phyloP scores from a whole-genome alignment of 2,329 filamentous ascomycete species.

The Scopulariopsis brevicaulis region DNA sequence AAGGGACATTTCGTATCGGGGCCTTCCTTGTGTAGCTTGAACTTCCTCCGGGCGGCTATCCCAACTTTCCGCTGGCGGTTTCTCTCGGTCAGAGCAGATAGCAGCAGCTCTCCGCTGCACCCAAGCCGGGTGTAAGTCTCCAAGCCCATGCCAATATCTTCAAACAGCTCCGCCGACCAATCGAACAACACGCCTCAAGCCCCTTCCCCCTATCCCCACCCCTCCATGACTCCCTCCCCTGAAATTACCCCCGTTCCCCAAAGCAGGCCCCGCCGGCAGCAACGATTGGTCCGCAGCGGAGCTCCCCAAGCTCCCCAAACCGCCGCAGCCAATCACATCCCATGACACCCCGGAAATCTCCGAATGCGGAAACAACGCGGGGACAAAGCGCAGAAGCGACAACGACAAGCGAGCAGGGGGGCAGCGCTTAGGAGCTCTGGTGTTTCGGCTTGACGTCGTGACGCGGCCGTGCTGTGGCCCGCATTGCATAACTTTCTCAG shows the following conservation, averaged over 20 bases:
- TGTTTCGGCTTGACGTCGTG: background rate
- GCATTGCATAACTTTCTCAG: background rate
- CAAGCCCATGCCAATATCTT: too few species aligned
- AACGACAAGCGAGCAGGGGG: background rate
- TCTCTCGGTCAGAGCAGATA: too few species aligned
- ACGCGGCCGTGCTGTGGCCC: background rate
- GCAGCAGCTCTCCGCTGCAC: too few species aligned
- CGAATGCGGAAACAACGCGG: background rate
- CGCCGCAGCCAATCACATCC: background rate
- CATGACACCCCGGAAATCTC: background rate
- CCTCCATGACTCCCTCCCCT: background rate
- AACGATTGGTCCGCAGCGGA: background rate
- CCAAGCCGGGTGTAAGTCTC: too few species aligned
- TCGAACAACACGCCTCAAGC: background rate
- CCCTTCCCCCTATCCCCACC: background rate
- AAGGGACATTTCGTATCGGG: too few species aligned
- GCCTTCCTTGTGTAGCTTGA: too few species aligned
- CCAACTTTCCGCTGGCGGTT: too few species aligned
- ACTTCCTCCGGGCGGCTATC: too few species aligned
- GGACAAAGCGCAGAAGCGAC: background rate
- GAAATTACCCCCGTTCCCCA: too few species aligned
- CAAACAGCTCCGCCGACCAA: background rate
- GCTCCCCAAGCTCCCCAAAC: background rate
- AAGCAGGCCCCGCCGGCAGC: background rate
- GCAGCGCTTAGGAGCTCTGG: background rate